Evolutionary conservation across 2,329 filamentous ascomycete species (phyloP).

Genomic region (Alternaria alternata): DNA sequence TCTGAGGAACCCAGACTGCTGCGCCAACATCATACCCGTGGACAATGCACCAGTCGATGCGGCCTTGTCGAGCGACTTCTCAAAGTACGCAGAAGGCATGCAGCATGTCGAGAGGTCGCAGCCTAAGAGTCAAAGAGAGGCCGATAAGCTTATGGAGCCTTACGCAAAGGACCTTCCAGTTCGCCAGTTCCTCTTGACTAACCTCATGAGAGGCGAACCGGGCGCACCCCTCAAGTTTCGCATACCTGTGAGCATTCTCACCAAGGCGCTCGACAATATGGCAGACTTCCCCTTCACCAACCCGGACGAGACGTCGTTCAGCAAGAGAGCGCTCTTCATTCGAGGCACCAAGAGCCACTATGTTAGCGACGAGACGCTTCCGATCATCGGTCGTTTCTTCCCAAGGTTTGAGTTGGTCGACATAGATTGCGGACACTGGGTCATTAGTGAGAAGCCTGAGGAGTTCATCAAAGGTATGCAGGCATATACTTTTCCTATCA

Average conservation of each 20-base stretch:
- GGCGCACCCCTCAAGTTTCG: constrained; percentile 73
- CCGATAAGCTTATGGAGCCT: constrained; percentile 77
- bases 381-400: constrained; percentile 83
- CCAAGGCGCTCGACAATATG: constrained; percentile 73
- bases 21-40: constrained; percentile 79
- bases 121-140: constrained; percentile 75
- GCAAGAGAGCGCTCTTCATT: constrained; percentile 82
- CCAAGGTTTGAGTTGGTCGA: constrained; percentile 77
- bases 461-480: constrained; percentile 74
- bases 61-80: constrained; percentile 76
- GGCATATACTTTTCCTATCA: no score
- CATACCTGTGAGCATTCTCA: constrained; percentile 78
- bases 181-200: constrained; percentile 90
- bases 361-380: constrained; percentile 79
- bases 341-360: constrained; percentile 79
- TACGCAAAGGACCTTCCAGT: constrained; percentile 80
- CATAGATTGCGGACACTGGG: constrained; percentile 84
- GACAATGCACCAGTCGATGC: constrained; percentile 93
- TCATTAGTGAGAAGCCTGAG: constrained; percentile 87
- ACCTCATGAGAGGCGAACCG: constrained; percentile 68
- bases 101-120: constrained; percentile 75
- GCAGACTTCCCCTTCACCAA: constrained; percentile 89
- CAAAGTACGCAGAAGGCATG: constrained; percentile 85
- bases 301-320: constrained; percentile 72
- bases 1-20: constrained; percentile 70